phyloP scores from a whole-genome alignment of 1,284 basidiomycete species.

The Papiliotrema laurentii region DNA sequence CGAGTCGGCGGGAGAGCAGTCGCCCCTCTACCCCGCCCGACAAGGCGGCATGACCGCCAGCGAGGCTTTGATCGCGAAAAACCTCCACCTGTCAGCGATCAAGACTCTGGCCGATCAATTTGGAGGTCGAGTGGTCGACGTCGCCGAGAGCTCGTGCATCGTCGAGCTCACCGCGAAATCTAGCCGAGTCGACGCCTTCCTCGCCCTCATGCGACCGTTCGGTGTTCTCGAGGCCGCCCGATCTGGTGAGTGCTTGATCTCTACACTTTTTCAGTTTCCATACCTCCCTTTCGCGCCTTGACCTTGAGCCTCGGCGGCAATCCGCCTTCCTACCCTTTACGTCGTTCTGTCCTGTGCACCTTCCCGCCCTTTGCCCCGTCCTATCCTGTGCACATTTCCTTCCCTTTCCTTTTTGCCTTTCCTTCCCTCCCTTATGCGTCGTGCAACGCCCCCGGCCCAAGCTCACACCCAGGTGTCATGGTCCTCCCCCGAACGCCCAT shows the following conservation, averaged over 20 bases:
- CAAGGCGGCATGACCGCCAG: constrained; percentile 49
- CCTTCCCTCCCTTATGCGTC: too few relatives aligned
- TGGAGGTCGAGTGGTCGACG: constrained; percentile 87
- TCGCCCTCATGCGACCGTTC: constrained; percentile 87
- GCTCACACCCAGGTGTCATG: constrained; percentile 67
- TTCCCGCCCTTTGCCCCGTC: too few relatives aligned
- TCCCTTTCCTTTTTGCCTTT: too few relatives aligned
- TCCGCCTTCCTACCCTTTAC: too few relatives aligned
- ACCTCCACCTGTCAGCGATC: constrained; percentile 83
- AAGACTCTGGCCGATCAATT: constrained; percentile 77
- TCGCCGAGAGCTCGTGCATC: constrained; percentile 89
- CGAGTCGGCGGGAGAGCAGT: constrained; percentile 51
- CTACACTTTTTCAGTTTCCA: not conserved
- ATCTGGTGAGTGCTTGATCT: constrained; percentile 60
- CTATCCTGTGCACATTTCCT: too few relatives aligned
- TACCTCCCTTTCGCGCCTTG: too few relatives aligned
- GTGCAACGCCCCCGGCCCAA: too few relatives aligned
- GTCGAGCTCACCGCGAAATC: constrained; percentile 95
- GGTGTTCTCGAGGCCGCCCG: constrained; percentile 90
- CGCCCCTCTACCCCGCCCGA: constrained; percentile 39
- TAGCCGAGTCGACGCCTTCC: constrained; percentile 83
- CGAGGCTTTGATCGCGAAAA: constrained; percentile 82
- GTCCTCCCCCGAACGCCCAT: constrained; percentile 94
- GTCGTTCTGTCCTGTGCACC: too few relatives aligned
- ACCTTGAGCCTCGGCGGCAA: too few relatives aligned